Percentiles rank a stretch among this genome's conserved stretches.
Evolutionary conservation across 2,329 filamentous ascomycete genomes (phyloP).

Genomic region (Colletotrichum sp.): DNA sequence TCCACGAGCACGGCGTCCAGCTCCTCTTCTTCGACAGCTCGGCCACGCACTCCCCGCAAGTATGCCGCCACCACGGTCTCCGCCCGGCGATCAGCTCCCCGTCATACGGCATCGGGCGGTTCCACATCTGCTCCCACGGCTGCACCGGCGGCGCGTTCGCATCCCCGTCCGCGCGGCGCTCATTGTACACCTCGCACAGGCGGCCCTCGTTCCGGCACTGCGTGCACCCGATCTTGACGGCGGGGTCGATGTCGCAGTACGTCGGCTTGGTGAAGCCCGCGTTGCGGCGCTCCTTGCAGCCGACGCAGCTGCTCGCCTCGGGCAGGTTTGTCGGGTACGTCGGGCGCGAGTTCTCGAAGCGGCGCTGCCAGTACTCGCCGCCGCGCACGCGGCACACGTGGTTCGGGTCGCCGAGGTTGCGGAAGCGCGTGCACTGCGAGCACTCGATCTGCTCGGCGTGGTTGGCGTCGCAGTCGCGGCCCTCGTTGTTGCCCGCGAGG

Average conservation of each 20-base stretch:
- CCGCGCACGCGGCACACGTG: conserved; percentile 10
- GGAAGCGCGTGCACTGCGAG: conserved; percentile 11
- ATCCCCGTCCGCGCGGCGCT: background rate
- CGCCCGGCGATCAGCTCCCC: background rate
- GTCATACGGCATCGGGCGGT: conserved; percentile 13
- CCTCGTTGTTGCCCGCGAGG: background rate
- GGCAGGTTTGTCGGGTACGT: background rate
- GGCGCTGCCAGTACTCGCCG: conserved; percentile 10
- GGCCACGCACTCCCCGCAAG: conserved; percentile 14
- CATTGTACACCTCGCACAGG: background rate
- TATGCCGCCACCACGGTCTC: conserved; percentile 21
- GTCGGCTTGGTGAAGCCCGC: background rate
- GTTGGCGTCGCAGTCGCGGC: conserved; percentile 11
- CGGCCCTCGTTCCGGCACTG: background rate
- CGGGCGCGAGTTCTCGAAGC: conserved; percentile 14
- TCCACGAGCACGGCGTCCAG: background rate
- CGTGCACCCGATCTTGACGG: conserved; percentile 14
- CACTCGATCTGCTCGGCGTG: conserved; percentile 16
- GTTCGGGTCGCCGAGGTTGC: conserved; percentile 6
- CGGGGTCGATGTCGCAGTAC: conserved; percentile 16
- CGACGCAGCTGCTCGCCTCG: conserved; percentile 3
- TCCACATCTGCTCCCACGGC: background rate
- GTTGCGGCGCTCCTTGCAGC: background rate
- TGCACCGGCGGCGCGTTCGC: background rate
- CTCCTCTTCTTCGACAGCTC: background rate